Evolutionary conservation across 495 filamentous ascomycete species (phyloP).

Genomic region (Parathielavia appendiculata): DNA sequence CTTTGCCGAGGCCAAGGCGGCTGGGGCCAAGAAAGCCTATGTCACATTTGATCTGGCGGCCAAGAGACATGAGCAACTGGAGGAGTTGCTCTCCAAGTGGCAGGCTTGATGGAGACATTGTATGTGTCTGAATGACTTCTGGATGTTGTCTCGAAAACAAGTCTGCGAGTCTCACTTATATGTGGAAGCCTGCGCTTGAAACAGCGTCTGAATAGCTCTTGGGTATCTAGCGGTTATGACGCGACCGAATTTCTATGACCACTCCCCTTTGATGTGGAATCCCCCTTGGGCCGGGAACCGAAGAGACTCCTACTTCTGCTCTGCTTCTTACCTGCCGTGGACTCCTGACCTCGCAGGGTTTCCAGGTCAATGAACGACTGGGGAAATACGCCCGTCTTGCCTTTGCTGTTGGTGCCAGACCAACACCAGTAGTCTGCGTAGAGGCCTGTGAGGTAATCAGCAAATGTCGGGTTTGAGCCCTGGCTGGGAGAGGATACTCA

Average conservation of each 20-base stretch:
- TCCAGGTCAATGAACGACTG: slow-evolving; percentile 14
- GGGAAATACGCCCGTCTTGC: slow-evolving; percentile 42
- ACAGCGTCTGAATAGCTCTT: not conserved
- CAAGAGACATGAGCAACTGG: slow-evolving; percentile 39
- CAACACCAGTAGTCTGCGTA: slow-evolving; percentile 45
- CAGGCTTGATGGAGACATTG: not conserved
- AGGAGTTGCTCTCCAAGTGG: slow-evolving; percentile 22
- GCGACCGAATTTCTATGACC: slow-evolving; percentile 3
- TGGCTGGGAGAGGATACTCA: slow-evolving; percentile 7
- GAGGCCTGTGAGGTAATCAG: slow-evolving; percentile 20
- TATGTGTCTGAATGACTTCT: not conserved
- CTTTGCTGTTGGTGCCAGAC: slow-evolving; percentile 41
- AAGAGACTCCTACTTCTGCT: slow-evolving; percentile 1
- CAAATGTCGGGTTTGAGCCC: not conserved
- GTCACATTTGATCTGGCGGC: slow-evolving; percentile 42
- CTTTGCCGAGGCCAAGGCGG: slow-evolving; percentile 31
- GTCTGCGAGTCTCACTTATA: too few species aligned
- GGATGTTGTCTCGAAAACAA: too few species aligned
- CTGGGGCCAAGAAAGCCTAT: slow-evolving; percentile 17
- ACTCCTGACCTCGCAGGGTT: slow-evolving; percentile 4
- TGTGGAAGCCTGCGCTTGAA: not conserved
- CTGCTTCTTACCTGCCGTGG: not conserved
- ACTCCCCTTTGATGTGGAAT: not conserved
- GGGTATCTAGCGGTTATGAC: slow-evolving; percentile 7
- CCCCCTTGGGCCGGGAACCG: slow-evolving; percentile 3